A percentile compares a stretch with the other conserved stretches of the same genome.
These are phyloP conservation scores for Pestalotiopsis fici DNA, from an alignment of 2,329 filamentous ascomycete genomes.

Conservation along the genomic window DNA sequence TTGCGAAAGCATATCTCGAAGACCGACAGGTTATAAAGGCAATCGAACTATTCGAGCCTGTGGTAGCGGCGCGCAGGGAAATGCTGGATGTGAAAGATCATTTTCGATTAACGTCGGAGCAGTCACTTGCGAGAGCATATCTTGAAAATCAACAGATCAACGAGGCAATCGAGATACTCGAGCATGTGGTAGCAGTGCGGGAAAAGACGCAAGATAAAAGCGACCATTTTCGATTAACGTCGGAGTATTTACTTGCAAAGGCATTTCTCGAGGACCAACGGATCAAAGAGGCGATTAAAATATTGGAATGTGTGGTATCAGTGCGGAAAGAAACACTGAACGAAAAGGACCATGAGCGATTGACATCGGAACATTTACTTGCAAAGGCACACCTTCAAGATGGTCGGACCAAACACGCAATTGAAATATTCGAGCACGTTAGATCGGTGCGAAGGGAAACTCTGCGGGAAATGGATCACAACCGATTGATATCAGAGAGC, in stretches of 20 bases:
- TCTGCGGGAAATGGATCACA: not conserved
- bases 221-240: not conserved
- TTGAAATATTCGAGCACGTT: not conserved
- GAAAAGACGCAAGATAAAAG: not conserved
- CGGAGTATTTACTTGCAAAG: not conserved
- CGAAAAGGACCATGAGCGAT: not conserved
- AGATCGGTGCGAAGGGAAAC: not conserved
- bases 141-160: not conserved
- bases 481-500: not conserved
- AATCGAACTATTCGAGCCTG: not conserved
- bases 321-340: not conserved
- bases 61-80: not conserved
- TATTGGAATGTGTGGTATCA: not conserved
- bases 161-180: not conserved
- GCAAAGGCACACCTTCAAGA: not conserved
- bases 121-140: not conserved
- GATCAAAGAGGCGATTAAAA: not conserved
- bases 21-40: not conserved
- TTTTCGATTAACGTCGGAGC: not conserved
- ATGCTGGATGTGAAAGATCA: not conserved
- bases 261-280: not conserved
- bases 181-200: not conserved
- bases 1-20: not conserved
- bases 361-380: not conserved
- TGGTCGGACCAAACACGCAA: not conserved